Evolutionary conservation across 2,329 filamentous ascomycete species (phyloP).

Genomic region (Rachicladosporium sp.): DNA sequence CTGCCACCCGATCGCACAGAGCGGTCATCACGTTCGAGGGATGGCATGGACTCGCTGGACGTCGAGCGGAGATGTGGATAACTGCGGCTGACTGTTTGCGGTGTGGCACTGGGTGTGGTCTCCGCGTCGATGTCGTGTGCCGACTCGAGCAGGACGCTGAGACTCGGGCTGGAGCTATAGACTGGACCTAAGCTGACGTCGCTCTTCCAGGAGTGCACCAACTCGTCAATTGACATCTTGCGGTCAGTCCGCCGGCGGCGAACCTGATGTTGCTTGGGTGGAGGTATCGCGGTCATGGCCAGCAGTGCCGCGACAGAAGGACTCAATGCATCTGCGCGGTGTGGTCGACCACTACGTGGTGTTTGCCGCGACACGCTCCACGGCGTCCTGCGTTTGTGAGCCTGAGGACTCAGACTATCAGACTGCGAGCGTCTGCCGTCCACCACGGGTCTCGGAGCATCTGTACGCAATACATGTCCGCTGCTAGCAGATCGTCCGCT

Average conservation of each 20-base stretch:
- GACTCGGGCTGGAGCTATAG: constrained; percentile 23
- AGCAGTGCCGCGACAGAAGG: constrained; percentile 46
- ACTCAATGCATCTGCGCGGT: constrained; percentile 32
- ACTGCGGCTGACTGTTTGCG: constrained; percentile 26
- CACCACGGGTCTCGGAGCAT: background rate
- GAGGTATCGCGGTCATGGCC: constrained; percentile 47
- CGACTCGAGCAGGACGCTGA: constrained; percentile 45
- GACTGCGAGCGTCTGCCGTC: background rate
- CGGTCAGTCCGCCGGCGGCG: constrained; percentile 29
- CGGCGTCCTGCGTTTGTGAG: constrained; percentile 1
- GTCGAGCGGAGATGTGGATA: constrained; percentile 35
- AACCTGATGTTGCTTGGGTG: constrained; percentile 29
- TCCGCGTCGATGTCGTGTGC: constrained; percentile 34
- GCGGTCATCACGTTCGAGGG: constrained; percentile 37
- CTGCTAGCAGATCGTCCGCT: background rate
- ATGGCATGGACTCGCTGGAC: constrained; percentile 47
- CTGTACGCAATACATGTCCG: background rate
- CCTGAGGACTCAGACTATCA: background rate
- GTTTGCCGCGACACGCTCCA: constrained; percentile 1
- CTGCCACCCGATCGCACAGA: constrained; percentile 33
- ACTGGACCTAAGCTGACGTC: constrained; percentile 26
- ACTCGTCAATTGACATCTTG: constrained; percentile 42
- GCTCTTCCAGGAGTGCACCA: constrained; percentile 43
- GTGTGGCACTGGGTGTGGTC: background rate
- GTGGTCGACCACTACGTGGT: background rate